These are phyloP conservation scores for Myxozyma mucilagina DNA, from an alignment of 805 yeast species.

Conservation along the genomic window DNA sequence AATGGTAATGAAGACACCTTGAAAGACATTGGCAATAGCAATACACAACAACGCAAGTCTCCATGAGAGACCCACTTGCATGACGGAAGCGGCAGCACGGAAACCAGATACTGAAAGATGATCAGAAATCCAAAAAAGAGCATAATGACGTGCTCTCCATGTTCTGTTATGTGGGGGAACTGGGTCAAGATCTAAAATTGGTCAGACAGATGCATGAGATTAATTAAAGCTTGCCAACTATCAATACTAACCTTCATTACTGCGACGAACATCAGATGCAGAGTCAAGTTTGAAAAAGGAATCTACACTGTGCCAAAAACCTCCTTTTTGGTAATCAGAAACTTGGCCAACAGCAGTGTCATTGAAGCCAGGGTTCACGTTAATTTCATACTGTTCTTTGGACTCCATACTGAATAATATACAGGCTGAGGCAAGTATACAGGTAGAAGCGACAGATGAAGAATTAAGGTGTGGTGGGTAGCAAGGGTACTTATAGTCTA, in stretches of 20 bases:
- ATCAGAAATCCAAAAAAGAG: slow-evolving; percentile 36
- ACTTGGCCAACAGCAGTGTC: slow-evolving; percentile 5
- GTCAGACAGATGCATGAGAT: neutral
- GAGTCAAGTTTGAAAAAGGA: slow-evolving; percentile 21
- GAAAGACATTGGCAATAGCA: slow-evolving; percentile 46
- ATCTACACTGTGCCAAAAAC: slow-evolving; percentile 17
- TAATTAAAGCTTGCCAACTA: neutral
- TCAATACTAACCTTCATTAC: slow-evolving; percentile 12
- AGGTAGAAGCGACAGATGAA: neutral
- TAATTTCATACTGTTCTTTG: neutral
- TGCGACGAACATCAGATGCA: slow-evolving; percentile 4
- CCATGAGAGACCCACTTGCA: slow-evolving; percentile 48
- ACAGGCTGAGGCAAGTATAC: neutral
- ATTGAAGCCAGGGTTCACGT: neutral
- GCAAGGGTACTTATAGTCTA: too few relatives aligned
- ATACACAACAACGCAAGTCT: slow-evolving; percentile 49
- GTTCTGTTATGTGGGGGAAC: slow-evolving; percentile 42
- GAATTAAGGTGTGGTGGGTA: neutral
- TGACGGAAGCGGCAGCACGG: slow-evolving; percentile 47
- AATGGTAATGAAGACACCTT: slow-evolving; percentile 45
- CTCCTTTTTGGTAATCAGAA: slow-evolving; percentile 1
- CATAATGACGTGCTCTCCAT: slow-evolving; percentile 49
- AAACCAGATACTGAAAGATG: slow-evolving; percentile 45
- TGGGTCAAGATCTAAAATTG: slow-evolving; percentile 26
- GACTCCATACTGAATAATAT: neutral